Evolutionary conservation across 495 filamentous ascomycete species (phyloP).

Genomic region (Astrocystis sublimbata): DNA sequence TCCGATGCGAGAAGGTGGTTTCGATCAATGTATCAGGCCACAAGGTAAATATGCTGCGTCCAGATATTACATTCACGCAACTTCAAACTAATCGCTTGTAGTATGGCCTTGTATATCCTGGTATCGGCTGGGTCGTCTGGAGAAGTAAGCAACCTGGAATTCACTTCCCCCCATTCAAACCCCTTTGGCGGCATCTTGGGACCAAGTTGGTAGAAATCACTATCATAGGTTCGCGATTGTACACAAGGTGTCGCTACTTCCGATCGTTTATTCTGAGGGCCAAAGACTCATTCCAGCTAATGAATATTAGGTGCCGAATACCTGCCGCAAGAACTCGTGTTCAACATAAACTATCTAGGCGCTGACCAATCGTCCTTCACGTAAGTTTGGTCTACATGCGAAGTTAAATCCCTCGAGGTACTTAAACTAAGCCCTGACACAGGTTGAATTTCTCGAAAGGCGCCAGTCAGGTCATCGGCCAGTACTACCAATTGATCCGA

Average conservation of each 20-base stretch:
- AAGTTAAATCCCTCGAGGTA: not conserved
- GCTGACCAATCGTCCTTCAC: constrained; percentile 95
- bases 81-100: constrained; percentile 12
- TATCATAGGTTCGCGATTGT: too few relatives aligned
- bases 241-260: too few relatives aligned
- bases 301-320: constrained; percentile 56
- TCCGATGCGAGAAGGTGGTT: constrained; percentile 79
- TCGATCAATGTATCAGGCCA: constrained; percentile 93
- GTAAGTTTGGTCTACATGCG: not conserved
- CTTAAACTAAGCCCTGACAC: not conserved
- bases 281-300: not conserved
- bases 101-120: constrained; percentile 76
- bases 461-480: constrained; percentile 87
- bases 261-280: not conserved
- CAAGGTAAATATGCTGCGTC: constrained; percentile 64
- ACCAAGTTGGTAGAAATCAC: not conserved
- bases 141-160: constrained; percentile 44
- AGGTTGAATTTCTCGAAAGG: constrained; percentile 89
- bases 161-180: not conserved
- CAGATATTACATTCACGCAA: not conserved
- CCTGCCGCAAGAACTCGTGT: constrained; percentile 86
- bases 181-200: not conserved
- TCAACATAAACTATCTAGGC: constrained; percentile 97
- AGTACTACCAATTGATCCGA: constrained; percentile 94
- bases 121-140: constrained; percentile 93